These are phyloP conservation scores for Urtica urens DNA, from an alignment of 306 rosid genomes.

Conservation along the genomic window DNA sequence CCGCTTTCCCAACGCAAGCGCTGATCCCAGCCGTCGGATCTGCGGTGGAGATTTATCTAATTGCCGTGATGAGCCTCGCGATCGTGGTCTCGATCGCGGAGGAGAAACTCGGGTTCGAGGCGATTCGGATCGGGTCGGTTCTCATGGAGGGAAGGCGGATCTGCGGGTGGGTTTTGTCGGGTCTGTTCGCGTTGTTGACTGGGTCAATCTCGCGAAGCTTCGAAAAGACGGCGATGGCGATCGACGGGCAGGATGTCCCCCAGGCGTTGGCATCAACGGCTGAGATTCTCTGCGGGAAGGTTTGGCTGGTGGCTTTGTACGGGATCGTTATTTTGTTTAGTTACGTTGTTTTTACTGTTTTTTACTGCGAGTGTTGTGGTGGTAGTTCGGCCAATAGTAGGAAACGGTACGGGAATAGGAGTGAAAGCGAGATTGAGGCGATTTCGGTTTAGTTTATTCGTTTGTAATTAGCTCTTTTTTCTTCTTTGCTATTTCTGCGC, in stretches of 20 bases:
- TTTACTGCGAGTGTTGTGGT: slow-evolving; percentile 61
- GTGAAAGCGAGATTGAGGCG: slow-evolving; percentile 4
- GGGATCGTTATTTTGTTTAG: slow-evolving; percentile 44
- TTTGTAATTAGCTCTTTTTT: background rate
- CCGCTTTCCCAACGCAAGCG: slow-evolving; percentile 3
- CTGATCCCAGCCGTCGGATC: slow-evolving; percentile 15
- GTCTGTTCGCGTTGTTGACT: slow-evolving; percentile 24
- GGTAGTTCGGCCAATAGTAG: too few species aligned
- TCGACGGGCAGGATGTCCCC: slow-evolving; percentile 32
- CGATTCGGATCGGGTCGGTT: slow-evolving; percentile 38
- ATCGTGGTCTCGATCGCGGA: slow-evolving; percentile 60
- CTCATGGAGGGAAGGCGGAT: slow-evolving; percentile 38
- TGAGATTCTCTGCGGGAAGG: slow-evolving; percentile 18
- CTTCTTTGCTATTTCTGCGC: too few species aligned
- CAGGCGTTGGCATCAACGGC: slow-evolving; percentile 1
- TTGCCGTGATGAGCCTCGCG: slow-evolving; percentile 42
- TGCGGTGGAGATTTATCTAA: slow-evolving; percentile 40
- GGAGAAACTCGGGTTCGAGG: slow-evolving; percentile 54
- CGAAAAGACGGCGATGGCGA: slow-evolving; percentile 21
- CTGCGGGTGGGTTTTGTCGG: slow-evolving; percentile 50
- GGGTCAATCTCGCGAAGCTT: slow-evolving; percentile 30
- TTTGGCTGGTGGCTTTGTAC: slow-evolving; percentile 33
- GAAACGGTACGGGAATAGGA: slow-evolving; percentile 17
- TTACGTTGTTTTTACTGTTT: slow-evolving; percentile 43
- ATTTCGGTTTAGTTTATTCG: background rate